Evolutionary conservation across 495 filamentous ascomycete species (phyloP), one percentile per base, ranked within the genome.

Genomic region (Neurospora sp.): DNA sequence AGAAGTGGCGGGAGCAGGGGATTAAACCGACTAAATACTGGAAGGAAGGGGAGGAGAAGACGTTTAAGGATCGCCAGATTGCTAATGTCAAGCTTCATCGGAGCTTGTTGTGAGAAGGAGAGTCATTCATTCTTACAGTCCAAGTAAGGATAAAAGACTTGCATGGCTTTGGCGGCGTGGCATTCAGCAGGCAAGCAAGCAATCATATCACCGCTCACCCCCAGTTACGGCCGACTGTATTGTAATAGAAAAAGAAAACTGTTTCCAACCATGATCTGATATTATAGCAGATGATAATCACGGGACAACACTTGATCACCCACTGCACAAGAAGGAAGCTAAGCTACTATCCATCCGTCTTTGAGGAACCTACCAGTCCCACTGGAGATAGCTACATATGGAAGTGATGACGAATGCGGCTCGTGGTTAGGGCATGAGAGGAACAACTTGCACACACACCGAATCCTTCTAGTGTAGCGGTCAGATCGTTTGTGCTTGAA

Each of bases 1-100:
- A 83, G 76, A 86, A 82, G 78, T 93, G 91, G 91, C 86, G 90
- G 69, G 79, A 83, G 16, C 83, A 91, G 82, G 93, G 93, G 31
- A 86, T 95, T 61, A 87, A 80, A 14, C 81, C 83, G 9, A 78
- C 82, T 42, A 82, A 78, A 3, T 68, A 39, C 40, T 85, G 82
- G 82, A 83, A 79, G 61, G 48, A 74, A 38, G 59, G 74, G 53
- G 68, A 71, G 40, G 76, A 53, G 48, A 71, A 70, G 38, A 74
- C 44, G 59, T 70, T 78, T 40, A 46, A 77, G 68, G 73, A 73
- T 8, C 22, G 53, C 27, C 53, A 66, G 6, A 37, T 66, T 66
- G 53, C 53, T 14, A 73, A 44, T 72, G 53, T 37, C 6, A 66
- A 27, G 53, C 53, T 66, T 14, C 53, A 66, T 35, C 53, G 53